These are phyloP conservation scores for Mycena indigotica DNA, from an alignment of 768 basidiomycete species.

Conservation along the genomic window DNA sequence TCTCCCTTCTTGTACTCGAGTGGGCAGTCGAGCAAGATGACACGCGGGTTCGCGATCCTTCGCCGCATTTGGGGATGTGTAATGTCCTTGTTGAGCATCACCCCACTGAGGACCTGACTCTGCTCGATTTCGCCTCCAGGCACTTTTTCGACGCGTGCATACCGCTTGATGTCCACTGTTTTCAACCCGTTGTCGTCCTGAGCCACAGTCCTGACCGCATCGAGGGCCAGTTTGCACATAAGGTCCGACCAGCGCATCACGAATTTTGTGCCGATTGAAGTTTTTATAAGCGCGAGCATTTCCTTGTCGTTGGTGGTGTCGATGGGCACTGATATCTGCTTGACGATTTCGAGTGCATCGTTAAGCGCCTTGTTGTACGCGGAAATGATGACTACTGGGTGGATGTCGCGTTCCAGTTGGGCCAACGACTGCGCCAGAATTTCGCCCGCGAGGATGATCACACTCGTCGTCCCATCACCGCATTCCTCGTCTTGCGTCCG, in stretches of 20 bases:
- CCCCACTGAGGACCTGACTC: constrained; percentile 80
- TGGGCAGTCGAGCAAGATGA: constrained; percentile 90
- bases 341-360: constrained; percentile 87
- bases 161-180: constrained; percentile 97
- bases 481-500: constrained; percentile 99
- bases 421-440: constrained; percentile 94
- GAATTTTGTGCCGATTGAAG: constrained; percentile 98
- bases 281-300: constrained; percentile 97
- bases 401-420: constrained; percentile 94
- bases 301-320: constrained; percentile 81
- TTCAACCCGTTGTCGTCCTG: constrained; percentile 74
- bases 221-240: constrained; percentile 93
- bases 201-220: constrained; percentile 89
- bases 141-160: constrained; percentile 95
- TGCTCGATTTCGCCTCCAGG: constrained; percentile 98
- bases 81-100: constrained; percentile 99
- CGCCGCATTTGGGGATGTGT: constrained; percentile 97
- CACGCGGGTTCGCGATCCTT: constrained; percentile 85
- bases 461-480: constrained; percentile 97
- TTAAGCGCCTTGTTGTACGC: constrained; percentile 97
- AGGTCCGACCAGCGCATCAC: constrained; percentile 95
- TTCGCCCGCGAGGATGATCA: constrained; percentile 97
- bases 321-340: constrained; percentile 87
- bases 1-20: constrained; percentile 99
- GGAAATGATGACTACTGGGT: constrained; percentile 98